Evolutionary conservation across 176 grass and related monocot genomes (phyloP).

Genomic region (Cenchrus fungigraminus): DNA sequence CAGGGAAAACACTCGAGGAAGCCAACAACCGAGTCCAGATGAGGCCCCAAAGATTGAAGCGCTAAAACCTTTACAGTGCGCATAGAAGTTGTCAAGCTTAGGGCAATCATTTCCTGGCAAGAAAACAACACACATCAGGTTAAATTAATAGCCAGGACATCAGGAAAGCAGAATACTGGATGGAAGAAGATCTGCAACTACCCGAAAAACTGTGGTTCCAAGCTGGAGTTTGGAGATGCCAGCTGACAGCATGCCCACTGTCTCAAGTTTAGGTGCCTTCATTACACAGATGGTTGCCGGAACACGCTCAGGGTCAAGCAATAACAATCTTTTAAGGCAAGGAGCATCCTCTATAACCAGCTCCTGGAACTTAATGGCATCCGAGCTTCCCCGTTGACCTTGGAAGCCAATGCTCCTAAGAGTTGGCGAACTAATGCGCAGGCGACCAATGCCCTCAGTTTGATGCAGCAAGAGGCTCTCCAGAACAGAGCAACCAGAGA

Average conservation of each 20-base stretch:
- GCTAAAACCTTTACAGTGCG: slow-evolving; percentile 22
- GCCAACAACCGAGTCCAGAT: slow-evolving; percentile 11
- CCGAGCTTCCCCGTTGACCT: no score
- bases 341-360: slow-evolving; percentile 17
- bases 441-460: background rate
- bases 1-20: slow-evolving; percentile 32
- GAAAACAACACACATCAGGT: background rate
- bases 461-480: background rate
- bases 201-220: slow-evolving; percentile 4
- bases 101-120: background rate
- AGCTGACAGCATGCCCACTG: background rate
- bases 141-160: background rate
- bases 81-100: background rate
- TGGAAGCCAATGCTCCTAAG: background rate
- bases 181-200: background rate
- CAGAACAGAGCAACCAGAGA: background rate
- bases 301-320: fast-evolving
- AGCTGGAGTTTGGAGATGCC: background rate
- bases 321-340: background rate
- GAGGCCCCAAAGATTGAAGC: background rate
- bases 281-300: background rate
- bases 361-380: background rate
- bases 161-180: background rate
- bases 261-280: background rate
- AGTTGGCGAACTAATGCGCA: slow-evolving; percentile 28